Evolutionary conservation across 1,139 yeast species (phyloP).

Genomic region (Pichia sp.): DNA sequence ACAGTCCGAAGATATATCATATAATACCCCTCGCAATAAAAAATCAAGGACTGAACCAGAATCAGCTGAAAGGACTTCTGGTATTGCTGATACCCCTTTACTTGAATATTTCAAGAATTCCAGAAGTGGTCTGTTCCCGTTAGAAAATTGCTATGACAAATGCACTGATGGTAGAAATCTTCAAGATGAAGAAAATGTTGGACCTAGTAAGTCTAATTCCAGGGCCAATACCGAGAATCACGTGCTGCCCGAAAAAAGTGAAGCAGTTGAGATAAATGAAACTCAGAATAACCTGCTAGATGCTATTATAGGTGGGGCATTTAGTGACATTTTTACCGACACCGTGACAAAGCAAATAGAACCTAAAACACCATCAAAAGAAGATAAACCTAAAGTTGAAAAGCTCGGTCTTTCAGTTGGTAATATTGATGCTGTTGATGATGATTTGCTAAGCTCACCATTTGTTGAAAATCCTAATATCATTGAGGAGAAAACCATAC

Average conservation of each 20-base stretch:
- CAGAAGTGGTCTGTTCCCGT: constrained; percentile 11
- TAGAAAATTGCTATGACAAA: background rate
- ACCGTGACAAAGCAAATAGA: constrained; percentile 33
- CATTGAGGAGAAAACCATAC: background rate
- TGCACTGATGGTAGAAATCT: too few relatives aligned
- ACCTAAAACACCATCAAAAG: constrained; percentile 7
- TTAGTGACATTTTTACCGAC: constrained; percentile 52
- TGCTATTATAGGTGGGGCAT: constrained; percentile 33
- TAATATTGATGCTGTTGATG: constrained; percentile 12
- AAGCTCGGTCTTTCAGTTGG: background rate
- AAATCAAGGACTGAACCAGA: background rate
- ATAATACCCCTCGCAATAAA: constrained; percentile 13
- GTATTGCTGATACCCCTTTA: constrained; percentile 14
- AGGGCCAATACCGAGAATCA: background rate
- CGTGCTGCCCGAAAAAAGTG: background rate
- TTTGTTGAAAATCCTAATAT: constrained; percentile 40
- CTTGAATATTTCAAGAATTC: constrained; percentile 14
- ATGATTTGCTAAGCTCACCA: constrained; percentile 41
- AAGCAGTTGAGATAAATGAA: background rate
- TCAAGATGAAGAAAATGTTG: too few relatives aligned
- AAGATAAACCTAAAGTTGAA: background rate
- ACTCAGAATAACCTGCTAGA: constrained; percentile 13
- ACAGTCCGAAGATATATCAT: background rate
- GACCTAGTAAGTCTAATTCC: background rate
- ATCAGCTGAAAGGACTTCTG: background rate